Evolutionary conservation across 2,329 filamentous ascomycete genomes (phyloP).

Genomic region (Talaromyces islandicus): DNA sequence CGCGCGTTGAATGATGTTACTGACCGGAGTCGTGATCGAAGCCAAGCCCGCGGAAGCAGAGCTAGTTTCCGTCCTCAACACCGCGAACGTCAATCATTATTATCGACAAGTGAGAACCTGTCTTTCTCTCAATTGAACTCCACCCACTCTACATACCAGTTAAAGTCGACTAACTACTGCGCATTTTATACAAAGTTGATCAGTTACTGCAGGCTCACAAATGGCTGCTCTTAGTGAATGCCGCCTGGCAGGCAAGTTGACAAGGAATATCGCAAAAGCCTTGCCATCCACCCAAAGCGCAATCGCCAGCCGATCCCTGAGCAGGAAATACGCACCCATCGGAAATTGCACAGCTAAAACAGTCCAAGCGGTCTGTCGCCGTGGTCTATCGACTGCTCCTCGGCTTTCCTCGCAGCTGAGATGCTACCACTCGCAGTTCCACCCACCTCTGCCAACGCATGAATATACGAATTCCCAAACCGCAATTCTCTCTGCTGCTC

Average conservation of each 20-base stretch:
- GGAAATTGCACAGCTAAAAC: not conserved
- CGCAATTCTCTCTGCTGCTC: slow-evolving; percentile 74
- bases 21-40: not conserved
- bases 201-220: not conserved
- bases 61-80: not conserved
- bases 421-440: slow-evolving; percentile 68
- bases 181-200: not conserved
- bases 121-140: not conserved
- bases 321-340: not conserved
- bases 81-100: not conserved
- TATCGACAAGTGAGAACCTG: not conserved
- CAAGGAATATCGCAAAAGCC: not conserved
- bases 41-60: not conserved
- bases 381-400: not conserved
- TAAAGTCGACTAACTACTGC: not conserved
- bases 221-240: not conserved
- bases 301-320: not conserved
- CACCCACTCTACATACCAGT: not conserved
- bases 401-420: slow-evolving; percentile 15
- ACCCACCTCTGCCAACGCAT: slow-evolving; percentile 48
- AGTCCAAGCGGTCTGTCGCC: not conserved
- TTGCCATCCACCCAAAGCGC: not conserved
- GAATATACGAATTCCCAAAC: slow-evolving; percentile 63
- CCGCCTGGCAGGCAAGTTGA: not conserved
- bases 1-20: not conserved